These are phyloP conservation scores for Elsinoe arachidis DNA, from an alignment of 2,329 filamentous ascomycete species.

Conservation along the genomic window DNA sequence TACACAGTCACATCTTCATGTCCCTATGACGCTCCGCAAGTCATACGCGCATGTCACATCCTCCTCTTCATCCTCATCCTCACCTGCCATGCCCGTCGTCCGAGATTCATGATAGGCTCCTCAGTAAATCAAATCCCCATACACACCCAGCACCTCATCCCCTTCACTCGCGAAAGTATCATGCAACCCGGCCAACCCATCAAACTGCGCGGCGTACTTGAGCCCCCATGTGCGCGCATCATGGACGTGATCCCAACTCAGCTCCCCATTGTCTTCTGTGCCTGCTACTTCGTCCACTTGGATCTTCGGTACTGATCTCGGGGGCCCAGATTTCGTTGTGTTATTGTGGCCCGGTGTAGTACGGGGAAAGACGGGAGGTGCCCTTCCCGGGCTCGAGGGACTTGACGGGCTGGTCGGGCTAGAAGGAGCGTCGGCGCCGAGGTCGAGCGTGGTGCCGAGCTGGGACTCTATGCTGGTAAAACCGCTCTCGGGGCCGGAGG, in stretches of 20 bases:
- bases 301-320: slow-evolving; percentile 5
- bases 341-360: too few relatives aligned
- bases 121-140: slow-evolving; percentile 28
- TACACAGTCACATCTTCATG: too few relatives aligned
- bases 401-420: too few relatives aligned
- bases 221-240: slow-evolving; percentile 48
- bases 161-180: slow-evolving; percentile 35
- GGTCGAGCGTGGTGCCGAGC: neutral
- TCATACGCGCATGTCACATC: neutral
- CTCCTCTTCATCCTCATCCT: neutral
- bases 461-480: neutral
- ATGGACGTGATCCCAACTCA: slow-evolving; percentile 55
- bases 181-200: slow-evolving; percentile 45
- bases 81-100: neutral
- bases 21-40: neutral
- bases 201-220: slow-evolving; percentile 47
- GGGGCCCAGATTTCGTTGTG: too few relatives aligned
- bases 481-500: neutral
- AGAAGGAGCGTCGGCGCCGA: neutral
- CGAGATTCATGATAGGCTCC: neutral
- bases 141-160: slow-evolving; percentile 37
- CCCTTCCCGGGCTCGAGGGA: too few relatives aligned
- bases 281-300: slow-evolving; percentile 5
- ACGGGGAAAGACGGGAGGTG: too few relatives aligned
- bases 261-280: slow-evolving; percentile 28